A percentile compares a stretch with the other conserved stretches of the same genome.
phyloP scores from a whole-genome alignment of 2,329 filamentous ascomycete species.

The Diaporthe vaccinii region DNA sequence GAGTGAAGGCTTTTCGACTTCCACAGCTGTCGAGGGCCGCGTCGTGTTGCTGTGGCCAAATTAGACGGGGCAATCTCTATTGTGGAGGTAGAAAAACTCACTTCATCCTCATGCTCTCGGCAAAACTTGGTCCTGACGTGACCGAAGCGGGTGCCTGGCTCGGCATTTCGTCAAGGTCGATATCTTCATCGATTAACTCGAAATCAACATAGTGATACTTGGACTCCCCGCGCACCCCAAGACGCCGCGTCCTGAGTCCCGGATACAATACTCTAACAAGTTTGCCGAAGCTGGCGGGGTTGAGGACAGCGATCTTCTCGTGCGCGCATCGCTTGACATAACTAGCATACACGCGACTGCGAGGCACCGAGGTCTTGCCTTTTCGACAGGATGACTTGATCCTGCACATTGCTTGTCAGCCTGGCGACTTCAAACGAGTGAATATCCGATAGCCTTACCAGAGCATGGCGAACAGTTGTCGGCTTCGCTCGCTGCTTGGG shows the following conservation, averaged over 20 bases:
- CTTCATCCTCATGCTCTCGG: slow-evolving; percentile 57
- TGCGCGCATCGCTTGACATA: slow-evolving; percentile 94
- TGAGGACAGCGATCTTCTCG: slow-evolving; percentile 93
- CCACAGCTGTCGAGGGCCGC: slow-evolving; percentile 39
- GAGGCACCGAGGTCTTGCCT: slow-evolving; percentile 87
- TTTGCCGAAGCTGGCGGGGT: slow-evolving; percentile 98
- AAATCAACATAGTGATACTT: slow-evolving; percentile 96
- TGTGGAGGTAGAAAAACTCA: slow-evolving; percentile 50
- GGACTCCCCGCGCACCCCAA: slow-evolving; percentile 95
- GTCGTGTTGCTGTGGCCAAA: slow-evolving; percentile 49
- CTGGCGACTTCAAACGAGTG: background rate
- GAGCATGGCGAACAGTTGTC: slow-evolving; percentile 90
- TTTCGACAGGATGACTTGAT: slow-evolving; percentile 79
- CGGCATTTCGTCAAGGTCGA: slow-evolving; percentile 21
- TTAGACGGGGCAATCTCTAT: slow-evolving; percentile 39
- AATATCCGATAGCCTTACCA: slow-evolving; percentile 70
- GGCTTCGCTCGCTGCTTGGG: slow-evolving; percentile 84
- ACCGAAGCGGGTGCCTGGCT: slow-evolving; percentile 52
- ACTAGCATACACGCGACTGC: slow-evolving; percentile 93
- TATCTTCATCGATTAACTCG: slow-evolving; percentile 68
- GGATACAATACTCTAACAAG: slow-evolving; percentile 96
- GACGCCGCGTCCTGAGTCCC: slow-evolving; percentile 89
- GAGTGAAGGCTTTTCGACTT: slow-evolving; percentile 22
- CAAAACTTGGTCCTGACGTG: slow-evolving; percentile 33
- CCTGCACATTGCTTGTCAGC: slow-evolving; percentile 59